Evolutionary conservation across 2,329 filamentous ascomycete genomes (phyloP), one percentile per base, ranked within the genome.

Genomic region (Phaeophleospora eucalypticola): DNA sequence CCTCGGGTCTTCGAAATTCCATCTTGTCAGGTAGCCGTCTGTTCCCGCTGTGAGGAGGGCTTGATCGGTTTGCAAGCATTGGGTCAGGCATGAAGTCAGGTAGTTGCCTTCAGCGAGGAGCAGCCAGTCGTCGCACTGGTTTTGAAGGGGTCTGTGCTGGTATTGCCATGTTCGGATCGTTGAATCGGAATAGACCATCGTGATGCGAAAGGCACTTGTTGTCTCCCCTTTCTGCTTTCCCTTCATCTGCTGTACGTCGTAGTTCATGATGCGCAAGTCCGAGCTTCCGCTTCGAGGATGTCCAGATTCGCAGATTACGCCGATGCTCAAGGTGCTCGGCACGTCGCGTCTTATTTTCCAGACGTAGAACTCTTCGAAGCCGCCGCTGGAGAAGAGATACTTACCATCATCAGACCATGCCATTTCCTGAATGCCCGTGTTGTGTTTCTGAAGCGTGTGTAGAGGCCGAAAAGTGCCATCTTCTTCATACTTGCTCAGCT

Each of bases 311-410:
- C 78, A 75, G 0, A 78, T 67, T 1, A 78, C 69, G 0, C 80
- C 77, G 8, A 81, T 58, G 2, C 70, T 72, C 46, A 56, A 27
- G 2, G 79, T 68, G 1, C 74, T 71, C 19, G 81, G 73, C 4
- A 86, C 64, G 9, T 62, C 61, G 4, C 43, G 34, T 38, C 72
- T 73, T 27, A 91, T 66, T 34, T 80, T 77, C 91, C 93, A 98
- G 9, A 90, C 78, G 58, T 84, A 91, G 53, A 97, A 85, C 66
- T 98, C 91, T 65, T 96, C 91, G 51, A 82, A 84, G 0, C 90
- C 93, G 4, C 81, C 89, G 59, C 88, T 90, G 54, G 87, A 95
- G 64, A 97, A 86, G 2, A 98, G 78, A 57, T 84, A 86, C 1
- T 73, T 66, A 2, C 84, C 79, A 38, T 80, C 76, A 0, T 66